These are phyloP conservation scores for Botrytis pseudocinerea DNA, from an alignment of 2,329 filamentous ascomycete genomes.

Conservation along the genomic window DNA sequence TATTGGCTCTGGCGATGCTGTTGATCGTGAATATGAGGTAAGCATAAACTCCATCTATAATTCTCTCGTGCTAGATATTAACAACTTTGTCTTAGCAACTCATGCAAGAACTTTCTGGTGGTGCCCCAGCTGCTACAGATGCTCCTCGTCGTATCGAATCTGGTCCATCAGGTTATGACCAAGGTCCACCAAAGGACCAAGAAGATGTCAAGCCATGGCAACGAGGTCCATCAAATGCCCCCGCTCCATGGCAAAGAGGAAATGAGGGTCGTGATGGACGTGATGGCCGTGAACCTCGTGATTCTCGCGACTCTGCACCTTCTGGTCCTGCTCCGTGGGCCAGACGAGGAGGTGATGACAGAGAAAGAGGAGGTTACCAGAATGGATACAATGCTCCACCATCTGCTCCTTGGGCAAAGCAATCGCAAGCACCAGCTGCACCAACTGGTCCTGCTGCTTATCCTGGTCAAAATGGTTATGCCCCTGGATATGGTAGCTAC, in stretches of 20 bases:
- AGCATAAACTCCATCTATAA: slow-evolving; percentile 40
- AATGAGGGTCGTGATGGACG: slow-evolving; percentile 43
- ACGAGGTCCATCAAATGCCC: slow-evolving; percentile 76
- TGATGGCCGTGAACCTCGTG: slow-evolving; percentile 39
- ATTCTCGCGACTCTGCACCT: slow-evolving; percentile 42
- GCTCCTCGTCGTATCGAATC: slow-evolving; percentile 83
- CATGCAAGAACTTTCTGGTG: slow-evolving; percentile 93
- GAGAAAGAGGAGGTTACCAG: slow-evolving; percentile 51
- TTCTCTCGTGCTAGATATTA: slow-evolving; percentile 22
- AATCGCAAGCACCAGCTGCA: slow-evolving; percentile 44
- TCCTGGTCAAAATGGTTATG: slow-evolving; percentile 50
- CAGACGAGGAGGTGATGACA: slow-evolving; percentile 52
- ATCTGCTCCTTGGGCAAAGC: slow-evolving; percentile 44
- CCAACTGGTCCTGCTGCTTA: slow-evolving; percentile 36
- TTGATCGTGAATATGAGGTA: slow-evolving; percentile 94
- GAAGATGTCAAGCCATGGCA: slow-evolving; percentile 82
- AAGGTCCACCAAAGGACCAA: slow-evolving; percentile 45
- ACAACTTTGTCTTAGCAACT: slow-evolving; percentile 67
- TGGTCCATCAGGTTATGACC: slow-evolving; percentile 63
- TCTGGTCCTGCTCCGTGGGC: slow-evolving; percentile 60
- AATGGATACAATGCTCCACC: slow-evolving; percentile 51
- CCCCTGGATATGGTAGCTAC: slow-evolving; percentile 40
- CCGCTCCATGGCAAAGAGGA: slow-evolving; percentile 70
- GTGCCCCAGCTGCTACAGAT: slow-evolving; percentile 57
- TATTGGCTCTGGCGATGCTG: slow-evolving; percentile 75